A percentile compares a stretch with the other conserved stretches of the same genome.
phyloP scores from a whole-genome alignment of 2,329 filamentous ascomycete species.

The Penicillium sp. region DNA sequence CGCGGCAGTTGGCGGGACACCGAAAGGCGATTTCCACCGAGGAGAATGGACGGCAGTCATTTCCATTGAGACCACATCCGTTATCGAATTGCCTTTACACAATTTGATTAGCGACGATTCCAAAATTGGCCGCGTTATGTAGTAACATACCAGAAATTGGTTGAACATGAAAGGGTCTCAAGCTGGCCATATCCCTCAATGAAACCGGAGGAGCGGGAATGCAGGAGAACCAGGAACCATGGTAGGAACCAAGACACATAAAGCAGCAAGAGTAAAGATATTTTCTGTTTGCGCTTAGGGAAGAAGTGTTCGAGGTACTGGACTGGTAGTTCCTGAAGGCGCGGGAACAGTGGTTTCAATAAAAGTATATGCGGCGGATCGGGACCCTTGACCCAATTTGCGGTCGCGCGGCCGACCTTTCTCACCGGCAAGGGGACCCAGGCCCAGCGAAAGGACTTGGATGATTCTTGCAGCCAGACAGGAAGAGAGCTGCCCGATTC shows the following conservation, averaged over 20 bases:
- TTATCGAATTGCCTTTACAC: slow-evolving; percentile 42
- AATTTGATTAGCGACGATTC: background rate
- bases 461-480: slow-evolving; percentile 50
- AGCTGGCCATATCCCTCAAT: slow-evolving; percentile 51
- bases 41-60: slow-evolving; percentile 56
- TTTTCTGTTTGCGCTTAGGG: slow-evolving; percentile 48
- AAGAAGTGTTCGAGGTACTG: slow-evolving; percentile 45
- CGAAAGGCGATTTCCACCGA: slow-evolving; percentile 54
- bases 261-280: slow-evolving; percentile 42
- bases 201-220: slow-evolving; percentile 47
- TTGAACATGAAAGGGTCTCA: slow-evolving; percentile 45
- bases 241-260: slow-evolving; percentile 50
- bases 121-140: background rate
- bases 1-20: slow-evolving; percentile 56
- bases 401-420: slow-evolving; percentile 44
- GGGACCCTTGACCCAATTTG: slow-evolving; percentile 49
- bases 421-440: slow-evolving; percentile 50
- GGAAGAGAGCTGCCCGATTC: slow-evolving; percentile 37
- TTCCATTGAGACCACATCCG: slow-evolving; percentile 55
- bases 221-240: slow-evolving; percentile 47
- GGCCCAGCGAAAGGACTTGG: slow-evolving; percentile 47
- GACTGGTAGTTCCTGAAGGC: slow-evolving; percentile 48
- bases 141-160: slow-evolving; percentile 45
- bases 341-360: slow-evolving; percentile 49
- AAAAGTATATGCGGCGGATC: slow-evolving; percentile 46